phyloP scores from a whole-genome alignment of 371 early-diverging fungal genomes.

The Scutellospora calospora region DNA sequence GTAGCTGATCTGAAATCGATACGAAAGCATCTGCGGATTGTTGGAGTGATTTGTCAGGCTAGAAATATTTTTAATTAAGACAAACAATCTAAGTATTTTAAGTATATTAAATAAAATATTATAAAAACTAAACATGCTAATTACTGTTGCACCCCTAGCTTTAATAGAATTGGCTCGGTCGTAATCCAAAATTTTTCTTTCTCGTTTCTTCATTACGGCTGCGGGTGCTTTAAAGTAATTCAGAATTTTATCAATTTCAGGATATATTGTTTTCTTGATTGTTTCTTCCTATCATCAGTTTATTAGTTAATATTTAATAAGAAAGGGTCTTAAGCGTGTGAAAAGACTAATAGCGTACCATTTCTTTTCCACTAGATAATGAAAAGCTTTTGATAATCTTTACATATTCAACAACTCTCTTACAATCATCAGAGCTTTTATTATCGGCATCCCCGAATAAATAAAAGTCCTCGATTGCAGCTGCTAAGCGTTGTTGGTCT shows the following conservation, averaged over 20 bases:
- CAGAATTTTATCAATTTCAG: slow-evolving; percentile 66
- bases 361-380: slow-evolving; percentile 35
- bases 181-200: slow-evolving; percentile 79
- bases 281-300: slow-evolving; percentile 35
- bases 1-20: slow-evolving; percentile 79
- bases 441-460: slow-evolving; percentile 48
- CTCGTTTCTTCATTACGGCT: slow-evolving; percentile 80
- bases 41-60: slow-evolving; percentile 70
- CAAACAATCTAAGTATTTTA: too few relatives aligned
- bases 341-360: neutral
- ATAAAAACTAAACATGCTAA: slow-evolving; percentile 48
- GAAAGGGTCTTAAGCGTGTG: neutral
- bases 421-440: slow-evolving; percentile 43
- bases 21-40: slow-evolving; percentile 77
- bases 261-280: slow-evolving; percentile 57
- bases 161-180: slow-evolving; percentile 69
- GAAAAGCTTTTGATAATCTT: slow-evolving; percentile 17
- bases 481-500: slow-evolving; percentile 62
- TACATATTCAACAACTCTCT: slow-evolving; percentile 34
- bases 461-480: slow-evolving; percentile 69
- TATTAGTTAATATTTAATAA: neutral
- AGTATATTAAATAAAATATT: too few relatives aligned
- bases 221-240: slow-evolving; percentile 72
- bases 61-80: neutral
- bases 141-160: slow-evolving; percentile 65